Evolutionary conservation across 148 eudicot genomes (phyloP).

Genomic region (Rhododendron kiyosumense): DNA sequence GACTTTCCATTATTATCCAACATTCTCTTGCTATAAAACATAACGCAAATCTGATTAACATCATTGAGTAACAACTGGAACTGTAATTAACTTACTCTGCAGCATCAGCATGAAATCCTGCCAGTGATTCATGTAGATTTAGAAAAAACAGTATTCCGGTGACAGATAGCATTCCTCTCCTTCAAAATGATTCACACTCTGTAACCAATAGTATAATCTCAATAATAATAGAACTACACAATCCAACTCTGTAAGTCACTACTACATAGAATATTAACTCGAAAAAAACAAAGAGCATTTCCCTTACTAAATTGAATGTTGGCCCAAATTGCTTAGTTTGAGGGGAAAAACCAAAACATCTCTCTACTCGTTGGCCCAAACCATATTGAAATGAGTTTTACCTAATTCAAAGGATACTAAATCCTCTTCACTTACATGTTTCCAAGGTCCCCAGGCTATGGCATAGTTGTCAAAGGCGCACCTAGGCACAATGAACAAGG

Average conservation of each 20-base stretch:
- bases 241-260: background rate
- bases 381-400: background rate
- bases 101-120: slow-evolving; percentile 27
- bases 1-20: background rate
- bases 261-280: background rate
- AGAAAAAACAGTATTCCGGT: slow-evolving; percentile 37
- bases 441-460: background rate
- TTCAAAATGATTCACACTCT: slow-evolving; percentile 30
- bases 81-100: slow-evolving; percentile 38
- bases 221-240: background rate
- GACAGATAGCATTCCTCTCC: slow-evolving; percentile 44
- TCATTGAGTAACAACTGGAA: background rate
- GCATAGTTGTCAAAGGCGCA: background rate
- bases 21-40: background rate
- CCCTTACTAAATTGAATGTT: background rate
- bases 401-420: background rate
- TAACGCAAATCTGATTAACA: background rate
- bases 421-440: background rate
- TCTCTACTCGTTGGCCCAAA: background rate
- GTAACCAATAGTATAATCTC: slow-evolving; percentile 1
- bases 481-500: too few species aligned
- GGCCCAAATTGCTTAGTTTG: background rate
- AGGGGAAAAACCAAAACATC: background rate
- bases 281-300: background rate
- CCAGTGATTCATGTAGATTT: slow-evolving; percentile 19